These are phyloP conservation scores for Cinnamomum chago DNA, from an alignment of 164 flowering plant genomes.

Conservation along the genomic window DNA sequence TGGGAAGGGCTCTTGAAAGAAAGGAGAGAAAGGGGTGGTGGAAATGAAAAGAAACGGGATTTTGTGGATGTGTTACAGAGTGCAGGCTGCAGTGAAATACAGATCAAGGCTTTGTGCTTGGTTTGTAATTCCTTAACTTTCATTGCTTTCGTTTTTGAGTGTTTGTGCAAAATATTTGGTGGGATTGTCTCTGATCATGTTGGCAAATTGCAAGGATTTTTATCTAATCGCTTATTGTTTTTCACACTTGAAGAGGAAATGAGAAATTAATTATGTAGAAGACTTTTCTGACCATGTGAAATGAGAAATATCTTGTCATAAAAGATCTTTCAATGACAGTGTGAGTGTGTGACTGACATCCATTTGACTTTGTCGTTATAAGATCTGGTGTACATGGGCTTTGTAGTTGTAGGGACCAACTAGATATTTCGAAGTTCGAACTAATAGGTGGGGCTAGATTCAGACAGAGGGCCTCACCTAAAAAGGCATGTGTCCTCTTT, in stretches of 20 bases:
- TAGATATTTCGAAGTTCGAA: background rate
- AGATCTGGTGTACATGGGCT: background rate
- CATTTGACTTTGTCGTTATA: background rate
- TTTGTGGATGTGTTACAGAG: conserved; percentile 19
- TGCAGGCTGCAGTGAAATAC: conserved; percentile 13
- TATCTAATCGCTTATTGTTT: too few relatives aligned
- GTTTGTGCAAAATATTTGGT: background rate
- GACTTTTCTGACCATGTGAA: too few relatives aligned
- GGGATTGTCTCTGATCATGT: background rate
- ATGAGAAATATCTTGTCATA: too few relatives aligned
- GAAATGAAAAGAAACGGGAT: background rate
- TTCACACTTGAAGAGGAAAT: too few relatives aligned
- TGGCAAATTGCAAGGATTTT: too few relatives aligned
- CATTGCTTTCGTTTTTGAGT: background rate
- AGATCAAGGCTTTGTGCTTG: conserved; percentile 19
- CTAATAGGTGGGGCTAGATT: background rate
- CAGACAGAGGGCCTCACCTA: too few relatives aligned
- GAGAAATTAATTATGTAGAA: too few relatives aligned
- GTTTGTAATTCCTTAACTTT: conserved; percentile 2
- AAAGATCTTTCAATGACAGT: background rate
- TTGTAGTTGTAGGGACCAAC: background rate
- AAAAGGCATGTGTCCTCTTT: too few relatives aligned
- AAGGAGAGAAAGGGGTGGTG: background rate
- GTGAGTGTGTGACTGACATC: background rate
- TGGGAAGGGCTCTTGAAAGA: conserved; percentile 22